phyloP scores from a whole-genome alignment of 495 filamentous ascomycete species.

The Talaromyces liani region DNA sequence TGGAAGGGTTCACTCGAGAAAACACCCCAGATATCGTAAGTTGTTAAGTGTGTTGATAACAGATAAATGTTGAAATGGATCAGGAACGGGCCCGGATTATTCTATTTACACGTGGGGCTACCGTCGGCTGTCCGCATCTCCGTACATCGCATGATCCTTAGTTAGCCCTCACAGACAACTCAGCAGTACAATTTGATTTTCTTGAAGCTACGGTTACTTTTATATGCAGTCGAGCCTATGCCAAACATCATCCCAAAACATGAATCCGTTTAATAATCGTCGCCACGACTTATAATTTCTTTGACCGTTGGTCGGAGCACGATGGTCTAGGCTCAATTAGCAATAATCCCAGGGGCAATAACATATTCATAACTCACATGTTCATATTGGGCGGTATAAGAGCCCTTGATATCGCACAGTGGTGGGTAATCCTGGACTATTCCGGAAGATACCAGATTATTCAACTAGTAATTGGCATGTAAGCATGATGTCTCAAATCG shows the following conservation, averaged over 20 bases:
- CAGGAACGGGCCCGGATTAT: constrained; percentile 3
- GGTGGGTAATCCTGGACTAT: constrained; percentile 90
- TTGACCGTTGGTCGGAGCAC: constrained; percentile 80
- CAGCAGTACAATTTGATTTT: background rate
- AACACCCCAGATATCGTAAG: background rate
- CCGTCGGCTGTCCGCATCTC: background rate
- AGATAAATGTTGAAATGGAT: constrained; percentile 2
- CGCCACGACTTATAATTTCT: constrained; percentile 87
- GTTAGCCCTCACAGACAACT: background rate
- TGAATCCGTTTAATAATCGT: constrained; percentile 62
- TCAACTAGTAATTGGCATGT: constrained; percentile 47
- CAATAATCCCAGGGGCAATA: constrained; percentile 20
- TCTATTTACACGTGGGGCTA: constrained; percentile 9
- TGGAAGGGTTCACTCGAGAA: background rate
- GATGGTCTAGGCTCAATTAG: constrained; percentile 59
- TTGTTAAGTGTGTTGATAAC: background rate
- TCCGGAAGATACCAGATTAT: constrained; percentile 75
- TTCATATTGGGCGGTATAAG: constrained; percentile 91
- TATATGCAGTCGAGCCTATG: background rate
- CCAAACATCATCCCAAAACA: background rate
- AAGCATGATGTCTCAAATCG: constrained; percentile 48
- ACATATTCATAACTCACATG: constrained; percentile 55
- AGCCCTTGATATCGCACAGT: constrained; percentile 86
- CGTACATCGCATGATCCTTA: background rate
- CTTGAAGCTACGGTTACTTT: background rate